Evolutionary conservation across 108 stramenopile genomes (phyloP), one percentile per base, ranked within the genome.

Genomic region (Pseudonitzschia multiseries): DNA sequence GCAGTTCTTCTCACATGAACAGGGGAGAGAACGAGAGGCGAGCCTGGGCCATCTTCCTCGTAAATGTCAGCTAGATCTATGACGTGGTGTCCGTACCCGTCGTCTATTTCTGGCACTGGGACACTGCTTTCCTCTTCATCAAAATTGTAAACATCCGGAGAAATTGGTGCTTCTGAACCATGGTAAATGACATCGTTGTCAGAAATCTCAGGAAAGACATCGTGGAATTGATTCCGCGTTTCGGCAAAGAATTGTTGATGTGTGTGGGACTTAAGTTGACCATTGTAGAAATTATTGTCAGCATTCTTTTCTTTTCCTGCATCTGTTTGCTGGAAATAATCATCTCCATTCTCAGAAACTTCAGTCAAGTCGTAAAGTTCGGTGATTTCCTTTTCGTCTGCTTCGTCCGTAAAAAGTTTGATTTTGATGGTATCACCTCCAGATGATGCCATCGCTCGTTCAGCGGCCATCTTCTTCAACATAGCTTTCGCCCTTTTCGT

Each of bases 361-460:
- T 44, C 63, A 20, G 77, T 77, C 6, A 77, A 28, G 32, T 77
- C 77, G 33, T 71, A 77, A 27, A 77, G 43, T 31, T 77, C 77
- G 0, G 65, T 46, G 24, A 71, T 43, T 0, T 52, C 20, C 10
- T 68, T 42, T 18, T 48, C 13, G 27, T 66, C 24, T 6, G 54
- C 44, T 17, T 32, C 40, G 8, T 70, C 21, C 9, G 28, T 70
- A 2, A 56, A 41, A 12, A 70, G 33, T 44, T 56, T 70, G 54
- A 70, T 54, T 0, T 70, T 70, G 54, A 57, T 70, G 18, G 57
- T 70, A 18, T 54, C 69, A 26, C 22, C 22, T 5, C 51, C 46
- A 27, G 46, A 48, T 8, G 46, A 10, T 18, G 29, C 3, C 13
- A 40, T 5, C 9, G 15, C 61, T n/a, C 32, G 61, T 31, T 56